Conservation (phyloP, 495 filamentous ascomycete genomes). For the Astrocystis sublimbata region DNA sequence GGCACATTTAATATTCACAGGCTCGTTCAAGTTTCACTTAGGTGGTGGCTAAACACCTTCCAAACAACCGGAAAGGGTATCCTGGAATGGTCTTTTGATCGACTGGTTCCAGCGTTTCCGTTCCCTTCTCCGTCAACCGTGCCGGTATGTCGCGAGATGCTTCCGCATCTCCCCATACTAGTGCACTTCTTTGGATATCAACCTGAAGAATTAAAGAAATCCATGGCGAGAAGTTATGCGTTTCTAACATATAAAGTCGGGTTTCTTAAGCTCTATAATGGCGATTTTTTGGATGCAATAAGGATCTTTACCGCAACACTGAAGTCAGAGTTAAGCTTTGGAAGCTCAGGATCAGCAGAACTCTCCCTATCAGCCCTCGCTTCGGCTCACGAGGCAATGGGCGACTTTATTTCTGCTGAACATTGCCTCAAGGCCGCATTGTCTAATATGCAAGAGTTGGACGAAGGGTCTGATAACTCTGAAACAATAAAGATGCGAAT, state of each 20-base stretch:
- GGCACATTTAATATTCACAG: constrained; percentile 48
- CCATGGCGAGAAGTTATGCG: not conserved
- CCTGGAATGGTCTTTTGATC: constrained; percentile 38
- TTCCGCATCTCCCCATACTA: constrained; percentile 9
- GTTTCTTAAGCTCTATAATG: too few species aligned
- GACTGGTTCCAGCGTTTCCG: constrained; percentile 38
- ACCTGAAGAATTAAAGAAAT: not conserved
- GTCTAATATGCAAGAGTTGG: not conserved
- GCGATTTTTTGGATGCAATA: too few species aligned
- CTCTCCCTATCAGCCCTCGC: too few species aligned
- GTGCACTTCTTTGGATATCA: not conserved
- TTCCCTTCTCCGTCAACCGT: constrained; percentile 28
- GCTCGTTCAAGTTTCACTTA: constrained; percentile 48
- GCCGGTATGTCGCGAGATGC: constrained; percentile 25
- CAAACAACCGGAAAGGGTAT: constrained; percentile 37
- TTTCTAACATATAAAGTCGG: not conserved
- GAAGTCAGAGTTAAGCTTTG: too few species aligned
- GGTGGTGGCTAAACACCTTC: constrained; percentile 46
- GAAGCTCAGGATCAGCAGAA: too few species aligned
- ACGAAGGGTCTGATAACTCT: not conserved
- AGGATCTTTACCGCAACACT: too few species aligned
- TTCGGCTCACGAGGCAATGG: not conserved
- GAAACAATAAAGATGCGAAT: not conserved
- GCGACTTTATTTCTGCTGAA: not conserved
- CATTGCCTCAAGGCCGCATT: not conserved